These are phyloP conservation scores for Candida schatavii DNA, from an alignment of 805 yeast genomes.

Conservation along the genomic window DNA sequence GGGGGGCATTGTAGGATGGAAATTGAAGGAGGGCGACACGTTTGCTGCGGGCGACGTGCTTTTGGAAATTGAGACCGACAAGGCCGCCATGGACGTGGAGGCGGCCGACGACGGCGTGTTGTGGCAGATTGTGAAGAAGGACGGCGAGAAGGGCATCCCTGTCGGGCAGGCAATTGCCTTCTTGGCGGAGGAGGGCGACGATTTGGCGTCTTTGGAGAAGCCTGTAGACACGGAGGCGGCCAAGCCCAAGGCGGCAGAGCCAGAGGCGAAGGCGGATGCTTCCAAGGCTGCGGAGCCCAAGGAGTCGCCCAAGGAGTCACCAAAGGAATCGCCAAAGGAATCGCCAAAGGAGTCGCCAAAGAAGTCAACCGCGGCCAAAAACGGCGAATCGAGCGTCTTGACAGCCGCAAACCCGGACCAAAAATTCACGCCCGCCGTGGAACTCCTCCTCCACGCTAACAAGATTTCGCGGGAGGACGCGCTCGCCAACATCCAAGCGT, in stretches of 20 bases:
- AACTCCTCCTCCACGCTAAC: slow-evolving; percentile 56
- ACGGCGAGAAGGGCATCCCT: slow-evolving; percentile 76
- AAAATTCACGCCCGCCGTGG: slow-evolving; percentile 76
- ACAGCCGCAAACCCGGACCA: slow-evolving; percentile 63
- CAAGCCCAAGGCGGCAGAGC: slow-evolving; percentile 9
- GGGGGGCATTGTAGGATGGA: slow-evolving; percentile 92
- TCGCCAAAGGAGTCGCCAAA: slow-evolving; percentile 15
- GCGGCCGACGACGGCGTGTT: slow-evolving; percentile 89
- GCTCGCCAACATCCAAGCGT: slow-evolving; percentile 64
- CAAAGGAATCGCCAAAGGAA: slow-evolving; percentile 7
- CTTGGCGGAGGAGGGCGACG: slow-evolving; percentile 86
- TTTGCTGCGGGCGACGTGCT: slow-evolving; percentile 82
- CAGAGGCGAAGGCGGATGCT: slow-evolving; percentile 16
- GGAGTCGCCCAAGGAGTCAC: slow-evolving; percentile 11
- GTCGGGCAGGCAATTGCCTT: slow-evolving; percentile 92
- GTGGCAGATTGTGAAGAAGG: slow-evolving; percentile 67
- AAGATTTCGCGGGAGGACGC: slow-evolving; percentile 71
- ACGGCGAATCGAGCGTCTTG: slow-evolving; percentile 12
- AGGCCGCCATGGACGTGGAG: slow-evolving; percentile 80
- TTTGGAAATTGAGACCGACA: slow-evolving; percentile 82
- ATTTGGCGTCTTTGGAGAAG: slow-evolving; percentile 57
- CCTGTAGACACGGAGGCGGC: slow-evolving; percentile 44
- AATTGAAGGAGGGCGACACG: slow-evolving; percentile 63
- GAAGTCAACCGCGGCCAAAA: slow-evolving; percentile 8
- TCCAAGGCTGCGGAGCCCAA: slow-evolving; percentile 15